A percentile compares a stretch with the other conserved stretches of the same genome.
phyloP scores from a whole-genome alignment of 1,284 basidiomycete species.

The Testicularia cyperi region DNA sequence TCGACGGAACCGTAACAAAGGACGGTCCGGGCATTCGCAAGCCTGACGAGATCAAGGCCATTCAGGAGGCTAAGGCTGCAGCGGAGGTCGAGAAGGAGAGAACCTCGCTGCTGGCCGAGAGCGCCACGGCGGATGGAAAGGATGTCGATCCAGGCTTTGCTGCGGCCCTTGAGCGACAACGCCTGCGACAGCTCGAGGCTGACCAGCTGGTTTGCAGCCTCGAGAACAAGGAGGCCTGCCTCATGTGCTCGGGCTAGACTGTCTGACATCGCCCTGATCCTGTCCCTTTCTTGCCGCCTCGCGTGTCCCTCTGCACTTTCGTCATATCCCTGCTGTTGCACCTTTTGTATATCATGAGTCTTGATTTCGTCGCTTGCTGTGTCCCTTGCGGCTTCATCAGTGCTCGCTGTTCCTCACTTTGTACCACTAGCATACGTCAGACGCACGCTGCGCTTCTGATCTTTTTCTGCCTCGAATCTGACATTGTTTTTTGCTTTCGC shows the following conservation, averaged over 20 bases:
- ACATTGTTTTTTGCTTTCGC: too few species aligned
- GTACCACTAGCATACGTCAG: too few species aligned
- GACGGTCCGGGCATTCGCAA: slow-evolving; percentile 47
- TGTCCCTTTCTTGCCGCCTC: too few species aligned
- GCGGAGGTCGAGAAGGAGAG: slow-evolving; percentile 64
- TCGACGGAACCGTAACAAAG: slow-evolving; percentile 52
- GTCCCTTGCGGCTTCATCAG: too few species aligned
- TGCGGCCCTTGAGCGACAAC: slow-evolving; percentile 73
- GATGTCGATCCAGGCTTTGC: slow-evolving; percentile 76
- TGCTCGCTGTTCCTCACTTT: too few species aligned
- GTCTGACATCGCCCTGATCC: too few species aligned
- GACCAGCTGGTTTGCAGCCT: slow-evolving; percentile 78
- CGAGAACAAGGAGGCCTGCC: slow-evolving; percentile 71
- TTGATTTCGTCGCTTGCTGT: too few species aligned
- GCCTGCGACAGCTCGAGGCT: slow-evolving; percentile 75
- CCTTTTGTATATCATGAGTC: too few species aligned
- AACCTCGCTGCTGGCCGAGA: slow-evolving; percentile 14
- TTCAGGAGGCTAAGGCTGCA: slow-evolving; percentile 63
- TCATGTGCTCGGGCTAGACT: slow-evolving; percentile 59
- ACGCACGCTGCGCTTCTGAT: too few species aligned
- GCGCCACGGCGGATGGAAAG: slow-evolving; percentile 6
- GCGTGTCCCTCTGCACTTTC: too few species aligned
- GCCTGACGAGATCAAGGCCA: slow-evolving; percentile 25
- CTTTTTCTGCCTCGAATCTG: too few species aligned
- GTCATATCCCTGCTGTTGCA: too few species aligned